A percentile compares a stretch with the other conserved stretches of the same genome.
Conservation (phyloP, 163 green algal genomes). For the Chloroidium sp. region DNA sequence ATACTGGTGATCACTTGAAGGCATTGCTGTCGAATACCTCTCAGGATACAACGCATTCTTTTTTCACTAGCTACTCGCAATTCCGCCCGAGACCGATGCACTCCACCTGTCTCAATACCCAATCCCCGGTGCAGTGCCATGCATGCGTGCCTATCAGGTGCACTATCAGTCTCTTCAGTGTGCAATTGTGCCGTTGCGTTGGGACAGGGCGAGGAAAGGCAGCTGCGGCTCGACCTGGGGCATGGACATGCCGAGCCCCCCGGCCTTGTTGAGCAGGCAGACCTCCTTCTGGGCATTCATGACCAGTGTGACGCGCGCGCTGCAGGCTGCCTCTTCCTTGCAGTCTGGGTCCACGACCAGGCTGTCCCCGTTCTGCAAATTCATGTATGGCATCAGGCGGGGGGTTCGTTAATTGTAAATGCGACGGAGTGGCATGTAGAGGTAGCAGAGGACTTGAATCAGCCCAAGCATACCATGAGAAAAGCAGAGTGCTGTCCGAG, state of each 20-base stretch:
- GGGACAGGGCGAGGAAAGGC: background rate
- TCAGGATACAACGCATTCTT: too few relatives aligned
- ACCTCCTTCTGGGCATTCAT: conserved; percentile 74
- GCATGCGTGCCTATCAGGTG: background rate
- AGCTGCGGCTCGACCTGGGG: conserved; percentile 25
- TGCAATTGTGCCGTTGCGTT: background rate
- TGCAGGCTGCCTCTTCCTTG: conserved; percentile 61
- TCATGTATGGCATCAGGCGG: too few relatives aligned
- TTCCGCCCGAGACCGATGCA: too few relatives aligned
- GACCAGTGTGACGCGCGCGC: conserved; percentile 52
- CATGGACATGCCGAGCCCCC: conserved; percentile 52
- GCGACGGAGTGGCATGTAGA: too few relatives aligned
- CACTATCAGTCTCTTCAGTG: background rate
- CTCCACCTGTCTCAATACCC: too few relatives aligned
- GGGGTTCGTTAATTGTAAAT: too few relatives aligned
- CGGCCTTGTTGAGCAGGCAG: conserved; percentile 72
- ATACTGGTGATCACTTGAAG: too few relatives aligned
- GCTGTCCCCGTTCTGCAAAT: conserved; percentile 38
- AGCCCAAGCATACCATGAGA: too few relatives aligned
- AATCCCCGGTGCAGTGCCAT: background rate
- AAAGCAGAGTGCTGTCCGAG: too few relatives aligned
- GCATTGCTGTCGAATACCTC: too few relatives aligned
- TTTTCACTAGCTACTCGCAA: too few relatives aligned
- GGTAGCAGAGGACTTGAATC: too few relatives aligned
- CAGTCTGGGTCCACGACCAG: conserved; percentile 67